A percentile compares a stretch with the other conserved stretches of the same genome.
phyloP scores from a whole-genome alignment of 176 grass and related monocot genomes.

The Saccharum spontaneum region DNA sequence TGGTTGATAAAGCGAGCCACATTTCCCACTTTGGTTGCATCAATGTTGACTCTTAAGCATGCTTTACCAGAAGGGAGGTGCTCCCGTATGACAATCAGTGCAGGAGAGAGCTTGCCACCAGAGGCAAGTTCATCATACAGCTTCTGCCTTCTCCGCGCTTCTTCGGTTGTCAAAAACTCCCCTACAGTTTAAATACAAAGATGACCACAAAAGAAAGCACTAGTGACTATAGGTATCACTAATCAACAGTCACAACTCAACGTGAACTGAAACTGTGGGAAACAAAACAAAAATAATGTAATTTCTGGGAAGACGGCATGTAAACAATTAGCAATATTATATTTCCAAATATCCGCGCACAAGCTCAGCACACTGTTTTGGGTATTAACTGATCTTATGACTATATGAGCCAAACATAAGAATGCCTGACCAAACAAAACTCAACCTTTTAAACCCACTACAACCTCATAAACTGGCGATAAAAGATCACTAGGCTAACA shows the following conservation, averaged over 20 bases:
- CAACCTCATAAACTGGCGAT: neutral
- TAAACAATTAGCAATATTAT: neutral
- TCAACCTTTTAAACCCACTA: neutral
- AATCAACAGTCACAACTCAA: neutral
- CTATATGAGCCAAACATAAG: constrained; percentile 3
- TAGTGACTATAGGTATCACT: neutral
- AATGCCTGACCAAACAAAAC: neutral
- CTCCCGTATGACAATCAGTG: constrained; percentile 75
- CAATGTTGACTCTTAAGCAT: constrained; percentile 81
- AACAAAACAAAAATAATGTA: neutral
- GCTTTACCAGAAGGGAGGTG: constrained; percentile 88
- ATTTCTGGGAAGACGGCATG: neutral
- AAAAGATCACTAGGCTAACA: neutral
- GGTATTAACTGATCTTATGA: neutral
- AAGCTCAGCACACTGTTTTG: neutral
- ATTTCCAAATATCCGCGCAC: neutral
- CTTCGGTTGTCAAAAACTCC: constrained; percentile 78
- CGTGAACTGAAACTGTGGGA: neutral
- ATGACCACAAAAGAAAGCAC: neutral
- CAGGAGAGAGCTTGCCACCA: constrained; percentile 55
- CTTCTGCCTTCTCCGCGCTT: constrained; percentile 56
- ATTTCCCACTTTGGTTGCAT: constrained; percentile 81
- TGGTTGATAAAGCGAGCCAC: constrained; percentile 87
- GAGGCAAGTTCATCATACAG: constrained; percentile 74
- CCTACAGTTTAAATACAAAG: constrained; percentile 36